Evolutionary conservation across 495 filamentous ascomycete species (phyloP).

Genomic region (Monascus purpureus): DNA sequence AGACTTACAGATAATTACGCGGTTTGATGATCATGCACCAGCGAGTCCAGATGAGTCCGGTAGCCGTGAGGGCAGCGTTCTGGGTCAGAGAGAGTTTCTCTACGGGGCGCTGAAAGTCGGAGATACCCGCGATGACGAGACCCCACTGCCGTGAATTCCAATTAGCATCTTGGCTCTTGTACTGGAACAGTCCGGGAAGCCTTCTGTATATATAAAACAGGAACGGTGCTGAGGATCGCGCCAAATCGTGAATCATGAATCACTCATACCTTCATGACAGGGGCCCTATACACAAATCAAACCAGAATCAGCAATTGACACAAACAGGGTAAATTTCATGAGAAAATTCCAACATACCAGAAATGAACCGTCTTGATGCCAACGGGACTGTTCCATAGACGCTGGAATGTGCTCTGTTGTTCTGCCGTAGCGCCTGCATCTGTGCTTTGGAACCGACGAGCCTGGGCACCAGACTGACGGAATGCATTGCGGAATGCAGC

Average conservation of each 20-base stretch:
- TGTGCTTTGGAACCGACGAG: constrained; percentile 54
- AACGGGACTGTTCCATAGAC: constrained; percentile 74
- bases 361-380: constrained; percentile 97
- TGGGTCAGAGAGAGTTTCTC: constrained; percentile 84
- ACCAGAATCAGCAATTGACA: constrained; percentile 5
- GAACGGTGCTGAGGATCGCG: no score
- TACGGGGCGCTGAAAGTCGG: constrained; percentile 85
- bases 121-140: constrained; percentile 79
- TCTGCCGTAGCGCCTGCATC: constrained; percentile 33
- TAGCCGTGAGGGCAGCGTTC: constrained; percentile 73
- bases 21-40: constrained; percentile 98
- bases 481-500: constrained; percentile 43
- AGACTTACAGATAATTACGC: constrained; percentile 65
- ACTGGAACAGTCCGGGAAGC: no score
- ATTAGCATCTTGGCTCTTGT: no score
- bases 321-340: no score
- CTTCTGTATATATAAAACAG: no score
- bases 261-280: constrained; percentile 97
- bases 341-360: no score
- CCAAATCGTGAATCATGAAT: no score
- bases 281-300: constrained; percentile 47
- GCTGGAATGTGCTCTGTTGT: constrained; percentile 48
- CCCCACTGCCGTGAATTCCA: constrained; percentile 77
- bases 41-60: constrained; percentile 93
- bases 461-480: constrained; percentile 36